phyloP scores from a whole-genome alignment of 805 yeast genomes.

The Sugiyamaella marilandica region DNA sequence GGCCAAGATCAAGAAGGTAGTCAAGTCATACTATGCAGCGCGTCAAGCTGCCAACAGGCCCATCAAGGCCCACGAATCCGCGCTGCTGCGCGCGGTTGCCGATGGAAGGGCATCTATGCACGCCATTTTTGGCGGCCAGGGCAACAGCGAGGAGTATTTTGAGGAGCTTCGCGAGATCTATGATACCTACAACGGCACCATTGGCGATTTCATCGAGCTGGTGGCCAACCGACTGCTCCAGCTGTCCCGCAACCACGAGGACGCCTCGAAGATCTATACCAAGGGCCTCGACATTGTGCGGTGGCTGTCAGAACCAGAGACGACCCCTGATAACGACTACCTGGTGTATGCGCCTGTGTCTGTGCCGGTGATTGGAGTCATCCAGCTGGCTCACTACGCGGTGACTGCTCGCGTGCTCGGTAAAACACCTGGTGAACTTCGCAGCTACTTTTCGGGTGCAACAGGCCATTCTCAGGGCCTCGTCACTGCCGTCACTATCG shows the following conservation, averaged over 20 bases:
- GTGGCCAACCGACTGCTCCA: constrained; percentile 64
- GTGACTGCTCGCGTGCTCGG: constrained; percentile 82
- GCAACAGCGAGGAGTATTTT: constrained; percentile 95
- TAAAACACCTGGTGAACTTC: constrained; percentile 82
- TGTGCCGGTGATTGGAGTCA: constrained; percentile 95
- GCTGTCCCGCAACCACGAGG: constrained; percentile 65
- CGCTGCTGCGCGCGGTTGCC: constrained; percentile 60
- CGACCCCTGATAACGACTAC: constrained; percentile 86
- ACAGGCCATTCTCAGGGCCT: constrained; percentile 50
- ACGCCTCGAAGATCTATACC: constrained; percentile 82
- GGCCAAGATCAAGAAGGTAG: constrained; percentile 64
- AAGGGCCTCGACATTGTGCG: constrained; percentile 85
- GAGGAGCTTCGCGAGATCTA: constrained; percentile 89
- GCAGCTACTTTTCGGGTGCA: constrained; percentile 48
- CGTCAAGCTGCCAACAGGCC: constrained; percentile 48
- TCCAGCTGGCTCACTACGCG: constrained; percentile 90
- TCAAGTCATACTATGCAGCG: constrained; percentile 72
- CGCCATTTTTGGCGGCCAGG: constrained; percentile 98
- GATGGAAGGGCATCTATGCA: constrained; percentile 56
- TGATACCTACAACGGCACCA: constrained; percentile 68
- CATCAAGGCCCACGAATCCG: constrained; percentile 47
- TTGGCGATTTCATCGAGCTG: constrained; percentile 63
- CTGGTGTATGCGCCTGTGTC: constrained; percentile 87
- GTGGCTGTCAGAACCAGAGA: constrained; percentile 83
- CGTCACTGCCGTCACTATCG: constrained; percentile 87